A percentile compares a stretch with the other conserved stretches of the same genome.
These are phyloP conservation scores for Backusella australiensis DNA, from an alignment of 192 early-diverging fungal species.

Conservation along the genomic window DNA sequence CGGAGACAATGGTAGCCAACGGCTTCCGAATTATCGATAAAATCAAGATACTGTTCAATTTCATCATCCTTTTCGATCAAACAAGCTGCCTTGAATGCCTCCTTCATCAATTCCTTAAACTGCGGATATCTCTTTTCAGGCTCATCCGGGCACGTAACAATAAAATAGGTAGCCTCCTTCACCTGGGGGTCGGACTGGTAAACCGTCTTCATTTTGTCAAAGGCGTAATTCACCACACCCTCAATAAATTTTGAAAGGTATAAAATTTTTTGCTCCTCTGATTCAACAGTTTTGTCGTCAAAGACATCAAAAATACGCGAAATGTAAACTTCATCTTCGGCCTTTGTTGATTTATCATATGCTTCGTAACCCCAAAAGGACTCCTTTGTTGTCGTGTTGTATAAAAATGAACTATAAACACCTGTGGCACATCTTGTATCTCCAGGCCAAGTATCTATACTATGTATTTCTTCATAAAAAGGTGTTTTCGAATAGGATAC, in stretches of 20 bases:
- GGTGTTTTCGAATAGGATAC: not conserved
- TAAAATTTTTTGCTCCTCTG: not conserved
- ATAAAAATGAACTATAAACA: conserved; percentile 73
- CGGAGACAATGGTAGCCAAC: not conserved
- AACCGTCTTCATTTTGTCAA: not conserved
- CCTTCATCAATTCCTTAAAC: not conserved
- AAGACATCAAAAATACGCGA: not conserved
- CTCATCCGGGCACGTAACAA: not conserved
- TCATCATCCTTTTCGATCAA: not conserved
- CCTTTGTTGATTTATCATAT: not conserved
- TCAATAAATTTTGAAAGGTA: not conserved
- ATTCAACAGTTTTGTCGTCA: not conserved
- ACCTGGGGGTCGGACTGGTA: not conserved
- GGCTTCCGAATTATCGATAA: not conserved
- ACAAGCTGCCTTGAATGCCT: not conserved
- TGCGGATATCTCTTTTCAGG: not conserved
- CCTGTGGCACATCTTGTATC: conserved; percentile 56
- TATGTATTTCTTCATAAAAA: not conserved
- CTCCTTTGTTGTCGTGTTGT: not conserved
- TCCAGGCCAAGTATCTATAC: not conserved
- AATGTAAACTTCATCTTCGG: not conserved
- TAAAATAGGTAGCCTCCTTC: not conserved
- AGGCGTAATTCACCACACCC: not conserved
- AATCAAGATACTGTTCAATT: not conserved
- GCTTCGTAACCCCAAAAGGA: not conserved